Evolutionary conservation across 768 basidiomycete genomes (phyloP).

Genomic region (Tulasnella sp.): DNA sequence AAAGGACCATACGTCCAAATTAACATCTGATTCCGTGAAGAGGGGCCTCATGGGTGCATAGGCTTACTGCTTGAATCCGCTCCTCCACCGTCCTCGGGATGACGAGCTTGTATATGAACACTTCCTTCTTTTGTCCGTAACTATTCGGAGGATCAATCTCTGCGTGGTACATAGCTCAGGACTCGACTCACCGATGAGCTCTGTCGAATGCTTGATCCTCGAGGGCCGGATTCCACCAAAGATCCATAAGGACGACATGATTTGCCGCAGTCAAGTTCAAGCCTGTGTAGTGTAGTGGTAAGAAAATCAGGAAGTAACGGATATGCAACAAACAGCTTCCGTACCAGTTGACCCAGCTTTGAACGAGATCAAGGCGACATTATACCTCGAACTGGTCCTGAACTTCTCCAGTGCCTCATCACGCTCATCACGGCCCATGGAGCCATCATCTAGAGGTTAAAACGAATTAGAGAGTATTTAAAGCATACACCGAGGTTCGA

Average conservation of each 20-base stretch:
- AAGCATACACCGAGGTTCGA: not conserved
- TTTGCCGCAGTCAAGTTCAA: conserved; percentile 89
- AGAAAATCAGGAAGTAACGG: conserved; percentile 5
- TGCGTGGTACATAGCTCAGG: not conserved
- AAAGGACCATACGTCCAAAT: conserved; percentile 3
- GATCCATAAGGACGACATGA: conserved; percentile 83
- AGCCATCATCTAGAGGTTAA: conserved; percentile 63
- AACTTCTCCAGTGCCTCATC: conserved; percentile 68
- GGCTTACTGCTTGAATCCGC: conserved; percentile 58
- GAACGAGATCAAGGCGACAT: conserved; percentile 89
- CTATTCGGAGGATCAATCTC: conserved; percentile 18
- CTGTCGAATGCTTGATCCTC: conserved; percentile 95
- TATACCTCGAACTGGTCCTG: conserved; percentile 42
- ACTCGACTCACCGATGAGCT: conserved; percentile 47
- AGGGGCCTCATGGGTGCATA: not conserved
- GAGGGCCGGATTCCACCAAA: conserved; percentile 92
- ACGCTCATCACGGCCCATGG: conserved; percentile 66
- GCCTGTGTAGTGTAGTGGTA: conserved; percentile 36
- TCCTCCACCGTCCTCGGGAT: conserved; percentile 81
- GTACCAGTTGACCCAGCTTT: conserved; percentile 89
- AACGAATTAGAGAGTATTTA: not conserved
- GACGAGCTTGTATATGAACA: conserved; percentile 82
- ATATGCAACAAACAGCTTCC: not conserved
- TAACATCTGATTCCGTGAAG: not conserved
- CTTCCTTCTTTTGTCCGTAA: conserved; percentile 76